Percentiles rank a stretch among this genome's conserved stretches.
phyloP scores from a whole-genome alignment of 345 rosid genomes.

The Salix suchowensis region DNA sequence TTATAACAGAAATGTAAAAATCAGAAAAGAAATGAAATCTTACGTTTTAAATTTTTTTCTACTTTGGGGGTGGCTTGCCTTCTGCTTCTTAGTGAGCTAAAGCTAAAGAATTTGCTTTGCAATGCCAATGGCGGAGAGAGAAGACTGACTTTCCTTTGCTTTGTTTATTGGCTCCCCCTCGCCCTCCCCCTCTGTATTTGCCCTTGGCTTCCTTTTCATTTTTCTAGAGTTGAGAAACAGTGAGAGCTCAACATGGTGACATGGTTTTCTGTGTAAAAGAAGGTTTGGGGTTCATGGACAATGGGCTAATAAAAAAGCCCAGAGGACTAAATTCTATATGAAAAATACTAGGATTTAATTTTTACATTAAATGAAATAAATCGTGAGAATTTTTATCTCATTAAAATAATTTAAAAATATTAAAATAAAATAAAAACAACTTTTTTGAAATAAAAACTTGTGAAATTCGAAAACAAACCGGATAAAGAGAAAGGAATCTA shows the following conservation, averaged over 20 bases:
- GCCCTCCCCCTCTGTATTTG: neutral
- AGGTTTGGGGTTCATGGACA: too few species aligned
- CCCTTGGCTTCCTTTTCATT: neutral
- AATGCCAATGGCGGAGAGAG: slow-evolving; percentile 4
- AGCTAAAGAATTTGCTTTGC: neutral
- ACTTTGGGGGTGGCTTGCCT: neutral
- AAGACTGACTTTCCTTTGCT: neutral
- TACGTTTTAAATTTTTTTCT: neutral
- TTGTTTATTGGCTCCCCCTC: neutral
- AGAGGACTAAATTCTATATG: too few species aligned
- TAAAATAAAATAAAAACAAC: too few species aligned
- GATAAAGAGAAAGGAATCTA: too few species aligned
- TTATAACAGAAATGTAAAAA: neutral
- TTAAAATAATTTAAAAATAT: too few species aligned
- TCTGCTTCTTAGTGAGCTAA: neutral
- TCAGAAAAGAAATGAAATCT: neutral
- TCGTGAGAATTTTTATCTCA: too few species aligned
- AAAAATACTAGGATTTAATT: too few species aligned
- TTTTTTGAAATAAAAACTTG: too few species aligned
- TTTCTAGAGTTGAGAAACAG: neutral
- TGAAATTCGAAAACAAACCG: too few species aligned
- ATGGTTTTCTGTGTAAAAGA: too few species aligned
- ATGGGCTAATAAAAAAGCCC: too few species aligned
- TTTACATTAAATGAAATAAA: too few species aligned
- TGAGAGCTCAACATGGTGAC: neutral